phyloP scores from a whole-genome alignment of 2,329 filamentous ascomycete species.

The Fusarium camptoceras region DNA sequence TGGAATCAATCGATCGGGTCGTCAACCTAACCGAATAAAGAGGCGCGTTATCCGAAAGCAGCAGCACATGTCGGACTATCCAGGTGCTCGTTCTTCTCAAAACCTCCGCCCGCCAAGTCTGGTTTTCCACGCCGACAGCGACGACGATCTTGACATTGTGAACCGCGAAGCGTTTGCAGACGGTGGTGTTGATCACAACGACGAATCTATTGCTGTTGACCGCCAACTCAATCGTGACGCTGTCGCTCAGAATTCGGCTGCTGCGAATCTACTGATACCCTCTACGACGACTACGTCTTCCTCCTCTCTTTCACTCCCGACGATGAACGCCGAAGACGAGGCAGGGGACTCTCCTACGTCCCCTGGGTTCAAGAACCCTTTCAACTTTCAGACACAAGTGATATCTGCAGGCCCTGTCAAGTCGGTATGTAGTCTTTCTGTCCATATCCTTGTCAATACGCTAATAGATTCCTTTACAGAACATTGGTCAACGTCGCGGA shows the following conservation, averaged over 20 bases:
- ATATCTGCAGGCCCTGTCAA: slow-evolving; percentile 82
- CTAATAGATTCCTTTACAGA: slow-evolving; percentile 61
- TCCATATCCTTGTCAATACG: background rate
- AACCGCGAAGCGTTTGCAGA: slow-evolving; percentile 19
- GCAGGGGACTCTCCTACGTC: slow-evolving; percentile 28
- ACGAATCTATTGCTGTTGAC: slow-evolving; percentile 22
- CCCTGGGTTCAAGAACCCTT: slow-evolving; percentile 70
- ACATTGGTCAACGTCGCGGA: slow-evolving; percentile 89
- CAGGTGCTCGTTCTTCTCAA: slow-evolving; percentile 38
- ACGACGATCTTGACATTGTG: slow-evolving; percentile 24
- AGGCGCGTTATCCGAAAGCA: slow-evolving; percentile 37
- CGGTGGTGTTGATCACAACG: slow-evolving; percentile 7
- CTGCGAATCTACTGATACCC: slow-evolving; percentile 37
- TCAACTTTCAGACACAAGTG: slow-evolving; percentile 92
- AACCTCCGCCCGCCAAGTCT: slow-evolving; percentile 44
- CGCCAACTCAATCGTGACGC: slow-evolving; percentile 35
- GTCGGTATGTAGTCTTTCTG: slow-evolving; percentile 67
- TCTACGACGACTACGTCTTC: slow-evolving; percentile 24
- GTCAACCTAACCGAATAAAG: slow-evolving; percentile 24
- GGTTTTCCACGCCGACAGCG: slow-evolving; percentile 40
- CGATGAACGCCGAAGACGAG: slow-evolving; percentile 37
- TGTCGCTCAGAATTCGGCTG: slow-evolving; percentile 28
- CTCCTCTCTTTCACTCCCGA: slow-evolving; percentile 28
- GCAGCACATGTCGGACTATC: slow-evolving; percentile 41
- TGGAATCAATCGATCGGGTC: slow-evolving; percentile 5